These are phyloP conservation scores for Penicillium psychrofluorescens DNA, from an alignment of 495 filamentous ascomycete species.

Conservation along the genomic window DNA sequence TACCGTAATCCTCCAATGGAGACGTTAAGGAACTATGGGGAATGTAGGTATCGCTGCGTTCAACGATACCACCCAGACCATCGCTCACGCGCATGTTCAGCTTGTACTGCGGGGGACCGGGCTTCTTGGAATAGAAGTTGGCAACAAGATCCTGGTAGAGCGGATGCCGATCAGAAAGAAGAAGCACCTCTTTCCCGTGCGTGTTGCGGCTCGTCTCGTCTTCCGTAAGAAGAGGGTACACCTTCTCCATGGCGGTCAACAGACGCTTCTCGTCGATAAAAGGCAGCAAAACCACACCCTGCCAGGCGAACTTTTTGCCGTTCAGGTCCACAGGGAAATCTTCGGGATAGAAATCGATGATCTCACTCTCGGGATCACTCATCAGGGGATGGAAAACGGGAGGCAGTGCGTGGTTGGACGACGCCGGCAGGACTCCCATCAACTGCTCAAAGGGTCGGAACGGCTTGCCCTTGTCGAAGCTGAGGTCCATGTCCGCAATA, in stretches of 20 bases:
- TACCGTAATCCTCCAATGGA: conserved; percentile 54
- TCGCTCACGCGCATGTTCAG: conserved; percentile 67
- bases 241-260: conserved; percentile 72
- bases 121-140: conserved; percentile 88
- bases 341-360: conserved; percentile 95
- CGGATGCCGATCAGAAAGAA: conserved; percentile 74
- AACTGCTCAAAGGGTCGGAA: conserved; percentile 95
- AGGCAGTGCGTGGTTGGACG: conserved; percentile 86
- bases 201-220: conserved; percentile 76
- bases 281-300: conserved; percentile 86
- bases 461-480: conserved; percentile 78
- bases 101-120: conserved; percentile 53
- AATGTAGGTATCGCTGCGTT: conserved; percentile 73
- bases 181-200: conserved; percentile 71
- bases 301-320: conserved; percentile 98
- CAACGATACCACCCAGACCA: conserved; percentile 71
- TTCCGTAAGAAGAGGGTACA: conserved; percentile 68
- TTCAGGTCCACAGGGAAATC: conserved; percentile 92
- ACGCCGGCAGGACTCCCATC: conserved; percentile 94
- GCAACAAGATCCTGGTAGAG: conserved; percentile 74
- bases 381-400: conserved; percentile 81
- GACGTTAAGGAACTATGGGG: conserved; percentile 61
- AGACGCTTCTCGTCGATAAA: conserved; percentile 93
- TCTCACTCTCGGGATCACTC: conserved; percentile 77
- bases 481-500: conserved; percentile 66